Base-by-base conservation (phyloP, 805 yeast species). In the Metschnikowia chrysomelidarum region DNA sequence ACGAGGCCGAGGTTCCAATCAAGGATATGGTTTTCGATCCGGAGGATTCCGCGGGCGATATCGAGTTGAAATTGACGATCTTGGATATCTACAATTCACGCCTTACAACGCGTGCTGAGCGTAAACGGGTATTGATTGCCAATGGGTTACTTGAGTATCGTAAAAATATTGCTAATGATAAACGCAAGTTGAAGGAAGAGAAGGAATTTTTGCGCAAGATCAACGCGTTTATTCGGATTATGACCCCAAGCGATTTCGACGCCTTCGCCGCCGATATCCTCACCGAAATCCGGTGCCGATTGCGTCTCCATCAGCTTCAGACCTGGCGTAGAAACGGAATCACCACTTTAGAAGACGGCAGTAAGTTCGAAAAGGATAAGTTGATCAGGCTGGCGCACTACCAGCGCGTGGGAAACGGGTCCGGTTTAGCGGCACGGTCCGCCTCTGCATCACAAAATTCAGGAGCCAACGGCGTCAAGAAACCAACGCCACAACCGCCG, bases 1-100 rank as follows among this genome's bases (percentile, higher is more conserved):
- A 93, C 52, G 99, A 93, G 37, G 98, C 98, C 0, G 99, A 93
- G 60, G 71, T 82, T 37, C 81, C 93, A 0, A 87, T 93, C 13
- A 93, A 93, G 55, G 98, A 93, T 57, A 87, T 93, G 95, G 75
- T 82, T 2, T 93, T 94, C 54, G 98, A 93, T 51, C 86, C 91
- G 0, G 98, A 91, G 34, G 99, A 93, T 53, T 79, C 80, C 36
- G 78, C 82, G 15, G 80, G 82, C 26, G 98, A 93, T 56, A 83
- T 91, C 29, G 95, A 93, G 54, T 73, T 93, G 55, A 93, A 93
- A 59, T 69, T 93, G 43, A 78, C 95, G 0, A 81, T 89, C 2
- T 65, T 93, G 48, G 95, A 87, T 44, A 89, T 93, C 27, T 93
- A 93, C 60, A 88, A 87, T 54, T 82, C 93, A 21, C 75, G 95